These are phyloP conservation scores for Tetratostichococcus sp. DNA, from an alignment of 139 green algal species.

Conservation along the genomic window DNA sequence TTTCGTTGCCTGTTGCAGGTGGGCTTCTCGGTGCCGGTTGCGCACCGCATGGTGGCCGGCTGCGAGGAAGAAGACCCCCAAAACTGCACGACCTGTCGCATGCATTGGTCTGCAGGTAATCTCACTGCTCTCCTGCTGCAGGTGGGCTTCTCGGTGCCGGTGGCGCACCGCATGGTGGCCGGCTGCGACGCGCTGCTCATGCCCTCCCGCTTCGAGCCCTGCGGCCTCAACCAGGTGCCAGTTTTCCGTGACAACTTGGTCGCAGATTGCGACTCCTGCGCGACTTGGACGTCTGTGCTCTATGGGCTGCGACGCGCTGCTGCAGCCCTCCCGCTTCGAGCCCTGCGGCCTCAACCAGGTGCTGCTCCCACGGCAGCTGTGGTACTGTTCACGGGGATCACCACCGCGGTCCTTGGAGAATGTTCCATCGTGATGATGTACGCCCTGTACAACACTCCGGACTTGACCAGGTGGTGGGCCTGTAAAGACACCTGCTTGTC, in stretches of 20 bases:
- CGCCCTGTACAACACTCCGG: too few species aligned
- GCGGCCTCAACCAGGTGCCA: slow-evolving; percentile 77
- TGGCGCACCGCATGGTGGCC: slow-evolving; percentile 80
- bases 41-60: slow-evolving; percentile 79
- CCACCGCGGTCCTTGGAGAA: too few species aligned
- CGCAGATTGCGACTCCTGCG: too few species aligned
- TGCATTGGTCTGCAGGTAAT: too few species aligned
- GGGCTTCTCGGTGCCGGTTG: slow-evolving; percentile 74
- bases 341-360: slow-evolving; percentile 87
- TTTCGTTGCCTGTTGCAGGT: slow-evolving; percentile 29
- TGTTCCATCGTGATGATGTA: slow-evolving; percentile 85
- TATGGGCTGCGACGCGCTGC: slow-evolving; percentile 78
- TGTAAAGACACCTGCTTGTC: too few species aligned
- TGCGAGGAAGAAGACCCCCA: too few species aligned
- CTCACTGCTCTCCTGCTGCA: neutral
- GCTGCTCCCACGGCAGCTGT: too few species aligned
- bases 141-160: slow-evolving; percentile 77
- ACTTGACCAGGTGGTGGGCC: too few species aligned
- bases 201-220: slow-evolving; percentile 87
- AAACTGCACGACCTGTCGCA: too few species aligned
- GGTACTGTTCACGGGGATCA: too few species aligned
- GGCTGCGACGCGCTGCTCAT: slow-evolving; percentile 84
- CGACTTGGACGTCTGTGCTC: too few species aligned
- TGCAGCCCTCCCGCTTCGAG: slow-evolving; percentile 89
- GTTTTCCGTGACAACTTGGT: too few species aligned